These are phyloP conservation scores for Golubevia pallescens DNA, from an alignment of 1,284 basidiomycete genomes.

Conservation along the genomic window DNA sequence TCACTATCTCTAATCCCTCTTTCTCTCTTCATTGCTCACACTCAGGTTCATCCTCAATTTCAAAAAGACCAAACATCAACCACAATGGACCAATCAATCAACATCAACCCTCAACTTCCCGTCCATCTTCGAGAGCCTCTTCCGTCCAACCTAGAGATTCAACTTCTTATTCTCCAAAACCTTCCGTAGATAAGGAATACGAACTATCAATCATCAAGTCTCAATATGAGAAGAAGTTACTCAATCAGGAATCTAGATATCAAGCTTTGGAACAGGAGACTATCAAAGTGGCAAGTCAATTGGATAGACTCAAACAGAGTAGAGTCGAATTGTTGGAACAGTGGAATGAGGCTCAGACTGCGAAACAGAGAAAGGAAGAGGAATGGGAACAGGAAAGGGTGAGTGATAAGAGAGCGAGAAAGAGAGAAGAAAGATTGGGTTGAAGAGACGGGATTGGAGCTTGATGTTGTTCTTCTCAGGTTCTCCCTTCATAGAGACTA, in stretches of 20 bases:
- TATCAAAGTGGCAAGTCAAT: slow-evolving; percentile 37
- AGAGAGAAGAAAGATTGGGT: no score
- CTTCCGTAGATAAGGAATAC: slow-evolving; percentile 7
- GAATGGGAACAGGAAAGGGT: slow-evolving; percentile 21
- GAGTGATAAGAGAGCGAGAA: slow-evolving; percentile 18
- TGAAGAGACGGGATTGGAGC: no score
- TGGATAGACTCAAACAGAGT: slow-evolving; percentile 45
- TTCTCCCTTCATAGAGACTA: no score
- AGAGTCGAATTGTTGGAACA: slow-evolving; percentile 43
- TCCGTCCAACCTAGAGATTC: no score
- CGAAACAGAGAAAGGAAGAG: slow-evolving; percentile 18
- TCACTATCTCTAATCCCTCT: no score
- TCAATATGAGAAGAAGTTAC: slow-evolving; percentile 42
- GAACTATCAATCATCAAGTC: slow-evolving; percentile 36
- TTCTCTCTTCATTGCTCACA: no score
- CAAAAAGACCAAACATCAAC: slow-evolving; percentile 1
- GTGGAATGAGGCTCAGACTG: slow-evolving; percentile 44
- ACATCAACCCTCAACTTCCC: no score
- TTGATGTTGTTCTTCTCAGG: slow-evolving; percentile 22
- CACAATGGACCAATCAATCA: no score
- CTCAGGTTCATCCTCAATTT: no score
- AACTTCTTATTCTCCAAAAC: no score
- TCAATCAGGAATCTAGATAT: slow-evolving; percentile 35
- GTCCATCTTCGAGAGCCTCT: no score
- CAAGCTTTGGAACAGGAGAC: slow-evolving; percentile 37